Evolutionary conservation across 306 rosid genomes (phyloP).

Genomic region (Acacia confusa): DNA sequence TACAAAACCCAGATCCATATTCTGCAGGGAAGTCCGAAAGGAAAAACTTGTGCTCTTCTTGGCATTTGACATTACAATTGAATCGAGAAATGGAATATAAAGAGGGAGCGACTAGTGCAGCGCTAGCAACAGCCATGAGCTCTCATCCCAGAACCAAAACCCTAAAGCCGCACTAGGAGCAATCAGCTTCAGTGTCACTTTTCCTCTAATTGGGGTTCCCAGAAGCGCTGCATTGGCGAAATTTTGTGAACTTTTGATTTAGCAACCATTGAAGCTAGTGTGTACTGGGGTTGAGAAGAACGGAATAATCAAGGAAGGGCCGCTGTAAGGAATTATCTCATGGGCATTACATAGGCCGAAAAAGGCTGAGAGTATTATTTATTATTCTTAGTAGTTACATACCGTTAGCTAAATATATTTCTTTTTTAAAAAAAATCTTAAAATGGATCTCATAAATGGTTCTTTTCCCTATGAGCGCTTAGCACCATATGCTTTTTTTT

Average conservation of each 20-base stretch:
- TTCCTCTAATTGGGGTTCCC: not conserved
- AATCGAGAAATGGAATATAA: conserved; percentile 36
- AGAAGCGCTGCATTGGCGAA: conserved; percentile 2
- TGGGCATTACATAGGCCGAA: not conserved
- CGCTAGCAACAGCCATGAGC: conserved; percentile 61
- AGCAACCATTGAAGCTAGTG: not conserved
- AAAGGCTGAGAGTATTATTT: too few relatives aligned
- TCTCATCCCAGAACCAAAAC: conserved; percentile 35
- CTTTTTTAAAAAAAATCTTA: too few relatives aligned
- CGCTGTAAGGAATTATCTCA: not conserved
- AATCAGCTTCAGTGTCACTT: conserved; percentile 7
- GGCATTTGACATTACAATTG: conserved; percentile 1
- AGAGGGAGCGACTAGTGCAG: conserved; percentile 46
- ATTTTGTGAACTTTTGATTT: not conserved
- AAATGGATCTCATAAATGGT: not conserved
- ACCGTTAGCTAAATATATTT: not conserved
- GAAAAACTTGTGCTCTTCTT: conserved; percentile 32
- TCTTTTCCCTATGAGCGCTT: too few relatives aligned
- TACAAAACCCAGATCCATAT: conserved; percentile 26
- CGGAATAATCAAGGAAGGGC: not conserved
- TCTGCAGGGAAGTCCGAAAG: conserved; percentile 37
- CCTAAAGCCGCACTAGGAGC: conserved; percentile 13
- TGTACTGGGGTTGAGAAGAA: not conserved
- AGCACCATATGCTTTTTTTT: too few relatives aligned
- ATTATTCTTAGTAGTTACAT: not conserved